Percentiles rank a stretch among this genome's conserved stretches.
These are phyloP conservation scores for Tricholoma flavovirens DNA, from an alignment of 768 basidiomycete genomes.

Conservation along the genomic window DNA sequence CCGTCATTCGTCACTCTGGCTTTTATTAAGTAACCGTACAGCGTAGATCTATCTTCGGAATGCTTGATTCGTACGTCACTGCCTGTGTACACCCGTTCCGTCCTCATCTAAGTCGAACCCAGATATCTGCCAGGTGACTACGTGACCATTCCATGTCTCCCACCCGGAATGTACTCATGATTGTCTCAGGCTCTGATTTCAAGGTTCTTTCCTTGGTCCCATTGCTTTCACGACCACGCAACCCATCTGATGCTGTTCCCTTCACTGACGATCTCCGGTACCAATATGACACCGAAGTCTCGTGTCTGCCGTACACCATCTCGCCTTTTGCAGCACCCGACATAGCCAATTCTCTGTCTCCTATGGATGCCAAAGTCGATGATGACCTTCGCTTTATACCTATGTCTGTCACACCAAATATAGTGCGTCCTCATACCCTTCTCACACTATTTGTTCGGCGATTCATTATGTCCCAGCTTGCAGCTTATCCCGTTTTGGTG, in stretches of 20 bases:
- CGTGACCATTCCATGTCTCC: neutral
- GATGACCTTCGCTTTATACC: conserved; percentile 38
- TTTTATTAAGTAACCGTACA: conserved; percentile 8
- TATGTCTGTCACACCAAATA: conserved; percentile 34
- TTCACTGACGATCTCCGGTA: conserved; percentile 43
- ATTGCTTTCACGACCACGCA: conserved; percentile 24
- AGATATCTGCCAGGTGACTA: conserved; percentile 43
- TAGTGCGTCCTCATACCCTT: conserved; percentile 32
- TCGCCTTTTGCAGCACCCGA: conserved; percentile 49
- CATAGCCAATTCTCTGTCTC: conserved; percentile 27
- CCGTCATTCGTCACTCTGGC: neutral
- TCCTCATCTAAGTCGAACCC: conserved; percentile 12
- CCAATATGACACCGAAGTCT: conserved; percentile 44
- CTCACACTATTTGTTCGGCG: conserved; percentile 4
- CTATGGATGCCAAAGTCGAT: conserved; percentile 28
- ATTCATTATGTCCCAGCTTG: conserved; percentile 31
- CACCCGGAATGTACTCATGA: neutral
- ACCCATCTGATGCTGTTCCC: conserved; percentile 29
- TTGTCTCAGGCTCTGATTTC: conserved; percentile 34
- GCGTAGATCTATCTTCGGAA: conserved; percentile 29
- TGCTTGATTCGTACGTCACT: conserved; percentile 43
- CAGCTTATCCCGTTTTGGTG: conserved; percentile 59
- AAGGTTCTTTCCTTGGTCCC: conserved; percentile 41
- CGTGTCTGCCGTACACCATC: conserved; percentile 52
- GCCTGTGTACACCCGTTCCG: conserved; percentile 1